Evolutionary conservation across 352 stramenopile genomes (phyloP), one percentile per base, ranked within the genome.

Genomic region (Globisporangium okanoganense): DNA sequence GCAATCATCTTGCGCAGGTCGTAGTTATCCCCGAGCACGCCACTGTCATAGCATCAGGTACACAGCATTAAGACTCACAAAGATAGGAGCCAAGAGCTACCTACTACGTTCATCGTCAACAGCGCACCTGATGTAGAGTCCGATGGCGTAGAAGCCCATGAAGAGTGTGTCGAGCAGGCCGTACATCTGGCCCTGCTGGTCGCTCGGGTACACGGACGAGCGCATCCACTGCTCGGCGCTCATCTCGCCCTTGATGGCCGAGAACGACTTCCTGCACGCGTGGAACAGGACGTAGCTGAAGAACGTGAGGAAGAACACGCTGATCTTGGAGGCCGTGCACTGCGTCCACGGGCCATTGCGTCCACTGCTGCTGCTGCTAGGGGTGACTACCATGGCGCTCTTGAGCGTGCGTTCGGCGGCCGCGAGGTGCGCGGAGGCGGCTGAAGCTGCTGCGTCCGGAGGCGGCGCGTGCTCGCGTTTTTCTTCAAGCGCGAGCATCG

Each of bases 201-300:
- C 76, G 22, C 62, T 62, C 9, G 67, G 35, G 67, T 88, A 91
- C 12, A 89, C 18, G 14, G 65, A 48, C 38, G 84, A 91, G 48
- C 80, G 77, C 53, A 93, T 87, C 82, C 82, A 93, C 67, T 87
- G 71, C 61, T 92, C 82, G 61, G 71, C 74, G 49, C 67, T 86
- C 81, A 93, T 90, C 61, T 92, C 76, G 54, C 84, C 80, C 65
- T 93, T 93, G 59, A 93, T 89, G 47, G 80, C 78, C 24, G 84
- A 91, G 67, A 93, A 93, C 16, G 78, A 86, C 69, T 93, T 93
- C 50, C 84, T 75, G 55, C 72, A 82, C 25, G 80, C 80, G 53
- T 93, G 84, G 64, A 92, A 88, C 65, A 91, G 61, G 4, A 90
- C 82, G 63, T 90, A 92, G 69, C 82, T 92, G 61, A 88, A 78